These are phyloP conservation scores for Ochetophila trinervis DNA, from an alignment of 306 rosid species.

Conservation along the genomic window DNA sequence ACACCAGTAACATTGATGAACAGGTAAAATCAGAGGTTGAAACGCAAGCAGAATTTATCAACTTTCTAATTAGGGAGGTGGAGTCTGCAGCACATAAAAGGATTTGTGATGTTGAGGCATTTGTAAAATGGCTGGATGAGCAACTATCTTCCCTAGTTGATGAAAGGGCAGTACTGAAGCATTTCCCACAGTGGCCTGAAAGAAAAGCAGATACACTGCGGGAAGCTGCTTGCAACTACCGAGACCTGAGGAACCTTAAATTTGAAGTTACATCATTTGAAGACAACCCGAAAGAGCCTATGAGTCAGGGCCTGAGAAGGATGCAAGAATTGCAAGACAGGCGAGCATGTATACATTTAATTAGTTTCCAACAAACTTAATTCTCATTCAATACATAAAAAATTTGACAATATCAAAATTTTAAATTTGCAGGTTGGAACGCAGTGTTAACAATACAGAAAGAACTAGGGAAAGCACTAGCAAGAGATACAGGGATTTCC, in stretches of 20 bases:
- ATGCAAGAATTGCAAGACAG: conserved; percentile 92
- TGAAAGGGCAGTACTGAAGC: conserved; percentile 79
- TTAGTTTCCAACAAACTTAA: not conserved
- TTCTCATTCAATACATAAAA: not conserved
- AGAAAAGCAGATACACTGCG: conserved; percentile 76
- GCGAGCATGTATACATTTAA: conserved; percentile 65
- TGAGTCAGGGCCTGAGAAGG: conserved; percentile 50
- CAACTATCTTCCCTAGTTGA: conserved; percentile 74
- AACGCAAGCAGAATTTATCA: conserved; percentile 68
- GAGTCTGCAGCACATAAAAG: conserved; percentile 48
- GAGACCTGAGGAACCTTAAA: conserved; percentile 71
- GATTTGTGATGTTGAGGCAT: conserved; percentile 66
- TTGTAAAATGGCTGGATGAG: conserved; percentile 76
- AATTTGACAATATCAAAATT: conserved; percentile 13
- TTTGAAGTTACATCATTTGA: conserved; percentile 48
- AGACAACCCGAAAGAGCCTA: conserved; percentile 63
- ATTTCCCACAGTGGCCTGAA: conserved; percentile 92
- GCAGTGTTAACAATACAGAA: conserved; percentile 56
- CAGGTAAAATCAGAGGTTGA: conserved; percentile 87
- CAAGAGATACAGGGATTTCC: conserved; percentile 62
- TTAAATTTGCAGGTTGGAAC: conserved; percentile 63
- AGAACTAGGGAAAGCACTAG: conserved; percentile 68
- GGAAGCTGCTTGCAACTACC: conserved; percentile 77
- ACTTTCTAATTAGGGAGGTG: conserved; percentile 55
- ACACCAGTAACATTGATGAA: conserved; percentile 17